Evolutionary conservation across 331 rosid genomes (phyloP).

Genomic region (Phaseolus coccineus): DNA sequence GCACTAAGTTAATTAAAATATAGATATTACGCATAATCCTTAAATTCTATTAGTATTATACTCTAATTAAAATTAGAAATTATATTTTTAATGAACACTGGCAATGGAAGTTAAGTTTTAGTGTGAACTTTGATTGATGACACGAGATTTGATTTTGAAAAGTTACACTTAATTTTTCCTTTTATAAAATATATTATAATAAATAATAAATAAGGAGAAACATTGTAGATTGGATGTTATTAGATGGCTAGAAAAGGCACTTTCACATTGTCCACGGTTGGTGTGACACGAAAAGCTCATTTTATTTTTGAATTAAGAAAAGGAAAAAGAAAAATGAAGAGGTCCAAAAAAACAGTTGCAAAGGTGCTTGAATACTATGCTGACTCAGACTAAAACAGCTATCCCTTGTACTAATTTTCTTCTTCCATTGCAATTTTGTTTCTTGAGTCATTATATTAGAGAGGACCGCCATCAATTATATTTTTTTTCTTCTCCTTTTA

Average conservation of each 20-base stretch:
- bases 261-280: constrained; percentile 42
- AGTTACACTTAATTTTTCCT: too few relatives aligned
- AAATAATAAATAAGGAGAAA: too few relatives aligned
- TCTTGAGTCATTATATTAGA: constrained; percentile 37
- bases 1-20: too few relatives aligned
- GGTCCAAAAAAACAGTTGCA: constrained; percentile 40
- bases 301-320: background rate
- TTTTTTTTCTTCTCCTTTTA: background rate
- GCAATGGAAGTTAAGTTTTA: too few relatives aligned
- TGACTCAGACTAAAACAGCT: constrained; percentile 51
- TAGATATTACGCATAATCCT: too few relatives aligned
- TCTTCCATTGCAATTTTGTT: constrained; percentile 26
- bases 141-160: too few relatives aligned
- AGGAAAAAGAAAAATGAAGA: constrained; percentile 38
- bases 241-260: constrained; percentile 11
- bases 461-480: constrained; percentile 38
- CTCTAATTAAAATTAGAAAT: too few relatives aligned
- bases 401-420: constrained; percentile 28
- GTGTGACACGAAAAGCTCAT: constrained; percentile 47
- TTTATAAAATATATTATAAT: too few relatives aligned
- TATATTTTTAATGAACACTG: too few relatives aligned
- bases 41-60: too few relatives aligned
- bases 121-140: too few relatives aligned
- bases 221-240: constrained; percentile 21
- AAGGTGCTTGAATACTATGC: constrained; percentile 21